These are phyloP conservation scores for Neurospora sp. DNA, from an alignment of 495 filamentous ascomycete species.

Conservation along the genomic window DNA sequence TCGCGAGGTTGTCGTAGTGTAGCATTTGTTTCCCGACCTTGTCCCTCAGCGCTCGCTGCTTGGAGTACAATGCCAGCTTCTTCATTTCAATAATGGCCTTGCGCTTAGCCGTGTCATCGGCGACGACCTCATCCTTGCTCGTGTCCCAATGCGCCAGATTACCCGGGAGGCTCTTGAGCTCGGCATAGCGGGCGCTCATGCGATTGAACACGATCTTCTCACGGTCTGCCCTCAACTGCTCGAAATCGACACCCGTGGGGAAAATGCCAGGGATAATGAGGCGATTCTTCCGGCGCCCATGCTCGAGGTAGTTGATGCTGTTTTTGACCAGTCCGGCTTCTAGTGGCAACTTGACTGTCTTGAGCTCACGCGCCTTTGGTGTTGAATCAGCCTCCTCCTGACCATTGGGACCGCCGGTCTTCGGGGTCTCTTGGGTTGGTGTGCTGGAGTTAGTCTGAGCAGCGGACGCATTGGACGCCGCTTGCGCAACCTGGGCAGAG, in stretches of 20 bases:
- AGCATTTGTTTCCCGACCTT: constrained; percentile 81
- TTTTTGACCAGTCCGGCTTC: constrained; percentile 38
- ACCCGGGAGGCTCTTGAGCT: constrained; percentile 70
- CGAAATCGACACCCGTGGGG: constrained; percentile 76
- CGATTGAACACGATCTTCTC: constrained; percentile 85
- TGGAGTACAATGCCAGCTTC: constrained; percentile 67
- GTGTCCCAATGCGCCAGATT: constrained; percentile 80
- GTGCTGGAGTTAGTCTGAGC: constrained; percentile 42
- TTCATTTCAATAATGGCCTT: constrained; percentile 92
- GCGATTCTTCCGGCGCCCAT: constrained; percentile 59
- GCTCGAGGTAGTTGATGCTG: constrained; percentile 68
- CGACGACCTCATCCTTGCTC: constrained; percentile 55
- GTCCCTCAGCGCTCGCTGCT: constrained; percentile 76
- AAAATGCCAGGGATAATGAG: constrained; percentile 76
- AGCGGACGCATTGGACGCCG: constrained; percentile 14
- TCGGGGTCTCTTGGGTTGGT: constrained; percentile 41
- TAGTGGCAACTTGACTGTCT: constrained; percentile 60
- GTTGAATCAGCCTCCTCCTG: constrained; percentile 17
- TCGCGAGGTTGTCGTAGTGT: constrained; percentile 85
- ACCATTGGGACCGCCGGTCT: constrained; percentile 16
- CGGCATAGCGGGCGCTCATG: constrained; percentile 68
- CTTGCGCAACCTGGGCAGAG: constrained; percentile 47
- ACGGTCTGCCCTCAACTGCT: constrained; percentile 70
- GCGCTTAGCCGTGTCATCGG: constrained; percentile 75
- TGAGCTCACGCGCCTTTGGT: constrained; percentile 29